Conservation (phyloP, 2,329 filamentous ascomycete species). For the Diaporthe vaccinii region DNA sequence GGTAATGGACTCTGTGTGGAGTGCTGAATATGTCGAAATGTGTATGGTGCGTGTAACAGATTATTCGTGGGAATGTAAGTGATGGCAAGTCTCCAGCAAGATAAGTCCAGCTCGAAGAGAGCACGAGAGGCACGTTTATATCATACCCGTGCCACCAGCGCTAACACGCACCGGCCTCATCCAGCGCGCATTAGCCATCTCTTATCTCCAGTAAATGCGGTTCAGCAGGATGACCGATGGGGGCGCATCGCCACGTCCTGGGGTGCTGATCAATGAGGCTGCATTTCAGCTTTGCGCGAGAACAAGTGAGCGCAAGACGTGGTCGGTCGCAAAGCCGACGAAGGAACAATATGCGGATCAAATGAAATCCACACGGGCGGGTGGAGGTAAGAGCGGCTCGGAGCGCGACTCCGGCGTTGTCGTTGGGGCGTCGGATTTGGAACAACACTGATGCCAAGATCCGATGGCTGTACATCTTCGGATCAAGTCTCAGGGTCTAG, state of each 20-base stretch:
- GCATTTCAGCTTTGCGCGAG: neutral
- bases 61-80: neutral
- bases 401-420: conserved; percentile 4
- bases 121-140: neutral
- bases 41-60: neutral
- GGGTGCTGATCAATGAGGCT: neutral
- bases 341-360: neutral
- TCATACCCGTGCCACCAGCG: neutral
- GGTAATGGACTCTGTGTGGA: too few relatives aligned
- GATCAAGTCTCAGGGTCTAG: neutral
- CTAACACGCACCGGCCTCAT: neutral
- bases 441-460: conserved; percentile 13
- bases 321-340: neutral
- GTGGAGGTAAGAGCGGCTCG: neutral
- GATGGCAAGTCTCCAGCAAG: neutral
- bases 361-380: neutral
- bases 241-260: neutral
- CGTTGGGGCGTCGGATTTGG: conserved; percentile 7
- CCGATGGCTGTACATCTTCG: neutral
- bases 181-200: neutral
- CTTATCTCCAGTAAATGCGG: neutral
- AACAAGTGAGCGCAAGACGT: neutral
- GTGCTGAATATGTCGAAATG: neutral
- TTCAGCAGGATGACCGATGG: neutral
- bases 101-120: neutral